These are phyloP conservation scores for Drechmeria coniospora DNA, from an alignment of 2,329 filamentous ascomycete species.

Conservation along the genomic window DNA sequence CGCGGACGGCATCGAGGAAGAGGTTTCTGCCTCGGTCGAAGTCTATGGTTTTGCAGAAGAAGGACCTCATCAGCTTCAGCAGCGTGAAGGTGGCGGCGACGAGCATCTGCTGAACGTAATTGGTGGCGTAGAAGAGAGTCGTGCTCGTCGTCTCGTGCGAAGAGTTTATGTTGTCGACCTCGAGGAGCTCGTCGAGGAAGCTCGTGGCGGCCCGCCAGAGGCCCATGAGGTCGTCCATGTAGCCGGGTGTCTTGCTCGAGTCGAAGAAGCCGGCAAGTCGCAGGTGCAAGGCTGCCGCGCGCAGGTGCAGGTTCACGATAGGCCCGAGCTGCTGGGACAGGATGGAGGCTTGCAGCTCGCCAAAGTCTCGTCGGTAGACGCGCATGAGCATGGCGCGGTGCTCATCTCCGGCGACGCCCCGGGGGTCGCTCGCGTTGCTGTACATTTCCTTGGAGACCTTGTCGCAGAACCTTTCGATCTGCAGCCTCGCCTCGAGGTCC, in stretches of 20 bases:
- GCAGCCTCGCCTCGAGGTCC: slow-evolving; percentile 51
- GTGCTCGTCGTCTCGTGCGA: slow-evolving; percentile 31
- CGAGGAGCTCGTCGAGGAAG: slow-evolving; percentile 52
- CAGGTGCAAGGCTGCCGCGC: slow-evolving; percentile 59
- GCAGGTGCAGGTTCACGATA: slow-evolving; percentile 50
- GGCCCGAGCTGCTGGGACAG: slow-evolving; percentile 42
- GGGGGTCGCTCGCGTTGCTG: slow-evolving; percentile 58
- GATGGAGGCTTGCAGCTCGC: slow-evolving; percentile 46
- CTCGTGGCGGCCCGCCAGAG: slow-evolving; percentile 57
- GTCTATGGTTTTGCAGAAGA: slow-evolving; percentile 59
- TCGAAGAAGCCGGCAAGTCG: slow-evolving; percentile 71
- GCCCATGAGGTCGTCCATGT: slow-evolving; percentile 59
- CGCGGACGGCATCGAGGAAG: slow-evolving; percentile 55
- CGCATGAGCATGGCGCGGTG: slow-evolving; percentile 51
- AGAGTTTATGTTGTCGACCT: slow-evolving; percentile 32
- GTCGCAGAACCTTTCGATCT: slow-evolving; percentile 61
- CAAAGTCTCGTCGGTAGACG: slow-evolving; percentile 49
- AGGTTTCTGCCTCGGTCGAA: slow-evolving; percentile 50
- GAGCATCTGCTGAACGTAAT: slow-evolving; percentile 74
- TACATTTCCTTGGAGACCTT: slow-evolving; percentile 69
- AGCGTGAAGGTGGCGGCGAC: slow-evolving; percentile 67
- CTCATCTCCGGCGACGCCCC: slow-evolving; percentile 53
- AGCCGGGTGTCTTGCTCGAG: slow-evolving; percentile 53
- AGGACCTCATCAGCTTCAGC: slow-evolving; percentile 63
- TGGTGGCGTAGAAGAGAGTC: slow-evolving; percentile 51